Conservation (phyloP, 352 stramenopile species). For the Globisporangium yorkense region DNA sequence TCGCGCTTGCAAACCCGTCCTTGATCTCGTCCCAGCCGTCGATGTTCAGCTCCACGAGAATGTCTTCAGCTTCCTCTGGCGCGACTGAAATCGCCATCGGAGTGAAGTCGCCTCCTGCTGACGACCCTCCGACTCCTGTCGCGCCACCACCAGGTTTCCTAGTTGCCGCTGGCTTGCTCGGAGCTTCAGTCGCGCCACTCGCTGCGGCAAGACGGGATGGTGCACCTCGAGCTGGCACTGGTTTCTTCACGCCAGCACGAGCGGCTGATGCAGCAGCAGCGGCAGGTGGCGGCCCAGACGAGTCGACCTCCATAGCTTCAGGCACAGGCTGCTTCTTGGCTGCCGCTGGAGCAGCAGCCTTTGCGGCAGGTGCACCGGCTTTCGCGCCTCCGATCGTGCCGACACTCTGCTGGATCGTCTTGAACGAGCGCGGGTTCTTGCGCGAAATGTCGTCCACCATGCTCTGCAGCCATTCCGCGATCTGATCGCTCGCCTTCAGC, state of each 20-base stretch:
- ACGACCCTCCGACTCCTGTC: constrained; percentile 6
- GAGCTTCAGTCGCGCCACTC: constrained; percentile 28
- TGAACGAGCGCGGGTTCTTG: constrained; percentile 70
- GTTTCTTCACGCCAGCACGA: constrained; percentile 13
- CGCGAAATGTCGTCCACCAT: constrained; percentile 58
- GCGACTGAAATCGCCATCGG: constrained; percentile 55
- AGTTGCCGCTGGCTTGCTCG: constrained; percentile 20
- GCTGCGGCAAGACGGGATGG: constrained; percentile 39
- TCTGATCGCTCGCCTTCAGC: constrained; percentile 46
- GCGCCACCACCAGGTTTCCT: constrained; percentile 22
- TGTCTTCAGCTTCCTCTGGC: constrained; percentile 59
- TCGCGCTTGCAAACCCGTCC: constrained; percentile 58
- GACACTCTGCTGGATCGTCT: constrained; percentile 54
- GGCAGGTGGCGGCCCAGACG: background rate
- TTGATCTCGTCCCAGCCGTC: constrained; percentile 46
- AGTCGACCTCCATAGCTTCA: constrained; percentile 24
- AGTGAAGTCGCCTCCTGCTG: constrained; percentile 46
- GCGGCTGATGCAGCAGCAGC: constrained; percentile 2
- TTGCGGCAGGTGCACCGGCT: background rate
- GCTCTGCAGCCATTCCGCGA: constrained; percentile 41
- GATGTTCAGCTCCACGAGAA: constrained; percentile 56
- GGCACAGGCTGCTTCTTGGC: constrained; percentile 3
- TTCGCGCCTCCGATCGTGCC: constrained; percentile 11
- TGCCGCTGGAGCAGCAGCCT: constrained; percentile 16
- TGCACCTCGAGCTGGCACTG: constrained; percentile 21